These are phyloP conservation scores for Silene vulgaris DNA, from an alignment of 179 eudicot genomes.

Conservation along the genomic window DNA sequence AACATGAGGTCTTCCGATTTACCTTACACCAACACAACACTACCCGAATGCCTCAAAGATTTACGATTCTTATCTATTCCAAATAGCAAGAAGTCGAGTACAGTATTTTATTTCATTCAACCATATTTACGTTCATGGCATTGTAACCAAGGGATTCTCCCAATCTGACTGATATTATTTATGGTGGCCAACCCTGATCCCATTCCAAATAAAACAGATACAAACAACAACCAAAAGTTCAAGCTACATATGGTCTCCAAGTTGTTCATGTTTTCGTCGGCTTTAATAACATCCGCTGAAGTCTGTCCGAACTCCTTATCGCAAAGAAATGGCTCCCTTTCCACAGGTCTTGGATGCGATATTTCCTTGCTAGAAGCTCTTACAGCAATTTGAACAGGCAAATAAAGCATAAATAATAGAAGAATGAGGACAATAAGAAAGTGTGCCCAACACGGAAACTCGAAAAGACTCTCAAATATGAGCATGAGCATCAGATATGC, in stretches of 20 bases:
- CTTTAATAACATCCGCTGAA: neutral
- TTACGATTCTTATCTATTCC: too few species aligned
- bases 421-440: constrained; percentile 22
- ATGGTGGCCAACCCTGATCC: constrained; percentile 79
- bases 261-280: constrained; percentile 37
- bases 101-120: too few species aligned
- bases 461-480: constrained; percentile 42
- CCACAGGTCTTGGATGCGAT: constrained; percentile 6
- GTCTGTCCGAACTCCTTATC: too few species aligned
- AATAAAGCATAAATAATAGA: constrained; percentile 44
- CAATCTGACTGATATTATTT: constrained; percentile 78
- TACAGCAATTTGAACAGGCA: constrained; percentile 37
- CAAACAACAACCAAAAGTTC: constrained; percentile 63
- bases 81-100: too few species aligned
- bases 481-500: constrained; percentile 51
- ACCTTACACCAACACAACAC: too few species aligned
- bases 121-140: neutral
- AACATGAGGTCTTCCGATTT: too few species aligned
- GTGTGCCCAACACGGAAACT: constrained; percentile 40
- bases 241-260: constrained; percentile 44
- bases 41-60: too few species aligned
- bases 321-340: too few species aligned
- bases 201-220: constrained; percentile 71
- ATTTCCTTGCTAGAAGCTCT: constrained; percentile 21
- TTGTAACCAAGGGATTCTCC: constrained; percentile 63